Evolutionary conservation across 768 basidiomycete species (phyloP).

Genomic region (Boletus reticulatus): DNA sequence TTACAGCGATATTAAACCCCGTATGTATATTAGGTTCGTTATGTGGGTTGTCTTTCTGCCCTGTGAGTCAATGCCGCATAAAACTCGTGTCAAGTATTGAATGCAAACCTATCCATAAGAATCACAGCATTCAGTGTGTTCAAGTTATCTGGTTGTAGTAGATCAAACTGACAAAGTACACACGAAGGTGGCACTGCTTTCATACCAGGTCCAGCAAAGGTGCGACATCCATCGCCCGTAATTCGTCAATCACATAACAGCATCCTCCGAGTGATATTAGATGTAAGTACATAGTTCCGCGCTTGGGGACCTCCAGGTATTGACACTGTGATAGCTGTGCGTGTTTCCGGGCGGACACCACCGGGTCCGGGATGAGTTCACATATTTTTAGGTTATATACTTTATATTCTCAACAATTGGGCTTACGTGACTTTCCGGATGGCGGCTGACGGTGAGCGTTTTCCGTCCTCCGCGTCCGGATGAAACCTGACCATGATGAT

Average conservation of each 20-base stretch:
- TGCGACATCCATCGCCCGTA: not conserved
- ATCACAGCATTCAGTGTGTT: not conserved
- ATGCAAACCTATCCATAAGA: not conserved
- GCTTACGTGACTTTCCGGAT: not conserved
- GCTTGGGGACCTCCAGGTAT: not conserved
- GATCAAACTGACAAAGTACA: not conserved
- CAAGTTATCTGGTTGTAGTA: not conserved
- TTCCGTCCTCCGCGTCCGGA: no score
- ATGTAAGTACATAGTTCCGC: not conserved
- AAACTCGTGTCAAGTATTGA: not conserved
- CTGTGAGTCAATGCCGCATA: not conserved
- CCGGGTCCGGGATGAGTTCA: no score
- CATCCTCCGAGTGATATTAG: not conserved
- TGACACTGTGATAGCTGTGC: not conserved
- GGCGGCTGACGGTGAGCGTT: no score
- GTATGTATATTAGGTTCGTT: not conserved
- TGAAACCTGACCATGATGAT: no score
- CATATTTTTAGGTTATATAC: not conserved
- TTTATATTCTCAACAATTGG: not conserved
- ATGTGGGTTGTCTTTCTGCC: not conserved
- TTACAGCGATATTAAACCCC: not conserved
- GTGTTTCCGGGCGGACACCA: not conserved
- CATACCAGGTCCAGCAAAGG: not conserved
- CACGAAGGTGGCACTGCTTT: not conserved
- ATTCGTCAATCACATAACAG: no score